phyloP scores from a whole-genome alignment of 345 rosid species.

The Eucalyptus sp. region DNA sequence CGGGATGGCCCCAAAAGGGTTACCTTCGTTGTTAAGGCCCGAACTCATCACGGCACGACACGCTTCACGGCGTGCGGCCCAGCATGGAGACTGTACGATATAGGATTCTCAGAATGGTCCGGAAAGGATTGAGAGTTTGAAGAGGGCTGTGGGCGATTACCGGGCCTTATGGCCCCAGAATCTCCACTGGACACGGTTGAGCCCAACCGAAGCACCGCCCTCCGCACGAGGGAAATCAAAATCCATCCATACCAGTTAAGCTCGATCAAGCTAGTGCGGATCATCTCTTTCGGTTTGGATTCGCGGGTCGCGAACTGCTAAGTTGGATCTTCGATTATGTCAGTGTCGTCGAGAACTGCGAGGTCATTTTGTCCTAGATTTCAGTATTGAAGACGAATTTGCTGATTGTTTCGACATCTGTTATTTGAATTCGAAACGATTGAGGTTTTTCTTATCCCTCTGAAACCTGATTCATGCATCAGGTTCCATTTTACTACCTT shows the following conservation, averaged over 20 bases:
- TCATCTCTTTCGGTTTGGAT: neutral
- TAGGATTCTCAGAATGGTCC: neutral
- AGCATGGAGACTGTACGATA: neutral
- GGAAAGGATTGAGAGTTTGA: neutral
- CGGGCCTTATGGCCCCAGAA: neutral
- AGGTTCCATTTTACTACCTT: neutral
- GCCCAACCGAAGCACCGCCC: neutral
- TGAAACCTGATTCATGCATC: neutral
- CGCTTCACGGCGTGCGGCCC: neutral
- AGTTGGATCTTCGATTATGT: neutral
- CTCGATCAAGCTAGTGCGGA: neutral
- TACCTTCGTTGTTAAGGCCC: neutral
- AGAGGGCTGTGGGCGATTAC: neutral
- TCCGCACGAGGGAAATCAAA: neutral
- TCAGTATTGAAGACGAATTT: neutral
- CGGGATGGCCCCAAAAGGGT: neutral
- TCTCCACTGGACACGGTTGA: neutral
- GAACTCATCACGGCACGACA: neutral
- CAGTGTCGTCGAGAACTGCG: neutral
- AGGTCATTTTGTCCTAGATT: neutral
- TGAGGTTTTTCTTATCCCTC: neutral
- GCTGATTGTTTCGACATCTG: neutral
- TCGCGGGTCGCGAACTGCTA: neutral
- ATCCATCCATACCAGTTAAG: neutral
- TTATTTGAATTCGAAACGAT: neutral